These are phyloP conservation scores for Aspergillus panamensis DNA, from an alignment of 495 filamentous ascomycete species.

Conservation along the genomic window DNA sequence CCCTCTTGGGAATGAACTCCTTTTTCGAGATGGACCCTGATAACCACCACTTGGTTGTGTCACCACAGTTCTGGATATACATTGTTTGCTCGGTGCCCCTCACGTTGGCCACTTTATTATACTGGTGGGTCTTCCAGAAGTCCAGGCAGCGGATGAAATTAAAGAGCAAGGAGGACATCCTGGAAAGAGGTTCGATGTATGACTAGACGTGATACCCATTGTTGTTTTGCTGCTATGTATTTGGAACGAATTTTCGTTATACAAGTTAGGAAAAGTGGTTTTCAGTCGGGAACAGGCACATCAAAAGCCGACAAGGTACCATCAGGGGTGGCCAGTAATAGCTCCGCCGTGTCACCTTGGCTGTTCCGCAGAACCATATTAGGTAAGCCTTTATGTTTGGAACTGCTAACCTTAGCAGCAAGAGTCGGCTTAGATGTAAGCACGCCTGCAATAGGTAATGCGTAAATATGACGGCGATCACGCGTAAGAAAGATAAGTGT, in stretches of 20 bases:
- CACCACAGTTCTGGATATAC: conserved; percentile 39
- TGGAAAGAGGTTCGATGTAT: background rate
- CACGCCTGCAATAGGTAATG: background rate
- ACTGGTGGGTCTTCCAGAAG: conserved; percentile 22
- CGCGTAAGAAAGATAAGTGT: background rate
- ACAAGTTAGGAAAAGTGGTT: background rate
- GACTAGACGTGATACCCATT: background rate
- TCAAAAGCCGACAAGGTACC: background rate
- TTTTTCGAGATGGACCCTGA: conserved; percentile 32
- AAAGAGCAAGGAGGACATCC: background rate
- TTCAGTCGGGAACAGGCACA: background rate
- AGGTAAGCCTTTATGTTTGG: background rate
- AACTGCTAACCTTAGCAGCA: background rate
- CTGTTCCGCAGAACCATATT: background rate
- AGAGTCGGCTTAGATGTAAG: background rate
- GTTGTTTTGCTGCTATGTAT: background rate
- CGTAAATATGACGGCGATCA: background rate
- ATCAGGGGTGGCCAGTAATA: background rate
- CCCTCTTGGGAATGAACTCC: conserved; percentile 37
- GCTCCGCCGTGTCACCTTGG: background rate
- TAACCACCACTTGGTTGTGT: conserved; percentile 22
- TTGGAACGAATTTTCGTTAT: background rate
- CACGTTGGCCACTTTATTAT: conserved; percentile 28
- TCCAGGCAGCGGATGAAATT: conserved; percentile 3
- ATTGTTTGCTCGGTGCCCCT: conserved; percentile 26